phyloP scores from a whole-genome alignment of 1,284 basidiomycete species.

The Filobasidium uniguttulatum region DNA sequence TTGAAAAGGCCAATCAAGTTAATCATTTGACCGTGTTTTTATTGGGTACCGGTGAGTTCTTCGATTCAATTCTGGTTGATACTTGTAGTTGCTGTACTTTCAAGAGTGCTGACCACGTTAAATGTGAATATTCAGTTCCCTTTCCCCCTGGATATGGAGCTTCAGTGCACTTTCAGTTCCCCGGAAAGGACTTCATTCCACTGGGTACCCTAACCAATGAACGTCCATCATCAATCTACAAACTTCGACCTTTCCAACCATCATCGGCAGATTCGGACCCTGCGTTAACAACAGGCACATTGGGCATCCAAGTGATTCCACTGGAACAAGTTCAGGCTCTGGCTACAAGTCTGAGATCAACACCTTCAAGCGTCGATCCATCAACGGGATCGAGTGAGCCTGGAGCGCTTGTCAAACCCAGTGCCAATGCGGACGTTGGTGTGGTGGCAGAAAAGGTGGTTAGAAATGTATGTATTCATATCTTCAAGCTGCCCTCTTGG shows the following conservation, averaged over 20 bases:
- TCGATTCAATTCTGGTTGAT: neutral
- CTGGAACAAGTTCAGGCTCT: slow-evolving; percentile 32
- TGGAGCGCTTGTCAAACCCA: slow-evolving; percentile 17
- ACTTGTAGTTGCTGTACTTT: neutral
- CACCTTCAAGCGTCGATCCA: slow-evolving; percentile 19
- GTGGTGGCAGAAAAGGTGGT: slow-evolving; percentile 36
- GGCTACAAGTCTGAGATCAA: slow-evolving; percentile 46
- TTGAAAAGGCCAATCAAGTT: slow-evolving; percentile 59
- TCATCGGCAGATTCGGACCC: slow-evolving; percentile 33
- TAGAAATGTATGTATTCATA: slow-evolving; percentile 33
- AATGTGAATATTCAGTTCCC: slow-evolving; percentile 53
- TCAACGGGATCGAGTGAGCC: slow-evolving; percentile 18
- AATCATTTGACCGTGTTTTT: slow-evolving; percentile 85
- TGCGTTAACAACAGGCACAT: slow-evolving; percentile 40
- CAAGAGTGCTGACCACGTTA: neutral
- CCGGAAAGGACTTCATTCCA: slow-evolving; percentile 72
- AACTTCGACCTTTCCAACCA: slow-evolving; percentile 49
- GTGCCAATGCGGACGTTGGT: slow-evolving; percentile 24
- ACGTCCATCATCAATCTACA: slow-evolving; percentile 84
- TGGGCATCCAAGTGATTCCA: slow-evolving; percentile 46
- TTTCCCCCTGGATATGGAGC: slow-evolving; percentile 82
- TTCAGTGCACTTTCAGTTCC: slow-evolving; percentile 80
- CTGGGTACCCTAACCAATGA: slow-evolving; percentile 80
- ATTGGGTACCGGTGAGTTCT: slow-evolving; percentile 56
- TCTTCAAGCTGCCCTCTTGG: slow-evolving; percentile 32